Conservation (phyloP, 2,329 filamentous ascomycete species). For the Epicoccum nigrum region DNA sequence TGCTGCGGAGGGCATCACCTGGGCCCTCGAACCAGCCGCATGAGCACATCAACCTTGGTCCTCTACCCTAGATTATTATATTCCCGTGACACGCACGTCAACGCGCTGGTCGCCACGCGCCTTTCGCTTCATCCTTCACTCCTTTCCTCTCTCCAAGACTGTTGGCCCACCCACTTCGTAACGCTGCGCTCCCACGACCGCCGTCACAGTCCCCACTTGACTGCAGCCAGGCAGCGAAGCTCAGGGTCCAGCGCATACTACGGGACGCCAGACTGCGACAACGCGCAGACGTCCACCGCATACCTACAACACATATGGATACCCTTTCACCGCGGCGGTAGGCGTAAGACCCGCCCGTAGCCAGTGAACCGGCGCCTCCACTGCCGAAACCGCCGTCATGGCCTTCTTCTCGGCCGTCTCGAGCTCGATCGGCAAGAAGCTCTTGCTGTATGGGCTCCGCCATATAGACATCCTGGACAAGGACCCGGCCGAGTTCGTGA, state of each 20-base stretch:
- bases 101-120: conserved; percentile 31
- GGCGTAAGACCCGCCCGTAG: conserved; percentile 34
- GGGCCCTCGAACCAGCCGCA: conserved; percentile 19
- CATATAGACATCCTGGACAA: conserved; percentile 87
- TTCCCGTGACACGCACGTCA: conserved; percentile 31
- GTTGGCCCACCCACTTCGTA: no score
- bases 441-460: conserved; percentile 84
- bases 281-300: conserved; percentile 2
- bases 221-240: background rate
- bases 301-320: conserved; percentile 35
- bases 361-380: conserved; percentile 17
- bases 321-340: conserved; percentile 32
- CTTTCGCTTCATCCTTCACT: conserved; percentile 3
- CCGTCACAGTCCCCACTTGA: conserved; percentile 6
- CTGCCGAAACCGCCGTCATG: conserved; percentile 57
- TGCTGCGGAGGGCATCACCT: conserved; percentile 22
- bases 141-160: background rate
- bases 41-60: conserved; percentile 18
- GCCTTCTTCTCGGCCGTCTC: conserved; percentile 69
- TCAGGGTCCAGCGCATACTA: conserved; percentile 19
- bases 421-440: conserved; percentile 81
- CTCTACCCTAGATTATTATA: conserved; percentile 23
- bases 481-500: conserved; percentile 83
- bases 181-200: conserved; percentile 1
- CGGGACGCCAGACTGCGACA: conserved; percentile 14